Conservation (phyloP, 2,329 filamentous ascomycete genomes). For the Pseudocercospora fuligena region DNA sequence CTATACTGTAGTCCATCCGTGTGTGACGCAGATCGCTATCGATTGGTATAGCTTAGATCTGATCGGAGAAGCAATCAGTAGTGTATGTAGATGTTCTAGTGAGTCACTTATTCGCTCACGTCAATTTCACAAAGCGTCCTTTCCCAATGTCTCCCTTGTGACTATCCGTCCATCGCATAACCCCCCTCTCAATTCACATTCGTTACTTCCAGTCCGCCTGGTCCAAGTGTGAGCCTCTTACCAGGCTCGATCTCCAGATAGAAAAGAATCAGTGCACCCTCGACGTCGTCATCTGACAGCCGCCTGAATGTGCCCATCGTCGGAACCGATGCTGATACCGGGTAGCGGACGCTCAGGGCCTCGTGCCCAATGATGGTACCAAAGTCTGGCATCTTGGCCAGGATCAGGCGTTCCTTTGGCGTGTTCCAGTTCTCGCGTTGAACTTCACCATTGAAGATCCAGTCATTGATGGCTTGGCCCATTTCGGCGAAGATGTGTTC, state of each 20-base stretch:
- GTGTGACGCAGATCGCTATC: not conserved
- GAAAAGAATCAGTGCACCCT: not conserved
- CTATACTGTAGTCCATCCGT: not conserved
- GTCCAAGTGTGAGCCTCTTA: no score
- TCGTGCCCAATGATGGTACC: no score
- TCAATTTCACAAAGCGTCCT: no score
- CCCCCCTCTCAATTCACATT: not conserved
- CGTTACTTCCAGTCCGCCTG: not conserved
- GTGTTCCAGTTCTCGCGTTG: no score
- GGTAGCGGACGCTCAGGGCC: no score
- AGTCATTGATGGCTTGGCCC: slow-evolving; percentile 11
- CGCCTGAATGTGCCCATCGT: not conserved
- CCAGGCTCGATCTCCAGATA: not conserved
- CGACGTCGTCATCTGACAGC: not conserved
- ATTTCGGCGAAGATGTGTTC: slow-evolving; percentile 16
- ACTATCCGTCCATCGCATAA: not conserved
- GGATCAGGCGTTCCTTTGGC: not conserved
- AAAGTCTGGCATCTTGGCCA: not conserved
- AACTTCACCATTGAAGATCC: slow-evolving; percentile 9
- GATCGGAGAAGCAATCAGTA: not conserved
- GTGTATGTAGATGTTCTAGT: not conserved
- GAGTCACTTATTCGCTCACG: not conserved
- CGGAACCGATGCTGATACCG: no score
- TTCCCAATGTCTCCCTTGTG: not conserved
- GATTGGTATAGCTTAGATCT: not conserved